These are phyloP conservation scores for Ehretia macrophylla DNA, from an alignment of 257 asterid species.

Conservation along the genomic window DNA sequence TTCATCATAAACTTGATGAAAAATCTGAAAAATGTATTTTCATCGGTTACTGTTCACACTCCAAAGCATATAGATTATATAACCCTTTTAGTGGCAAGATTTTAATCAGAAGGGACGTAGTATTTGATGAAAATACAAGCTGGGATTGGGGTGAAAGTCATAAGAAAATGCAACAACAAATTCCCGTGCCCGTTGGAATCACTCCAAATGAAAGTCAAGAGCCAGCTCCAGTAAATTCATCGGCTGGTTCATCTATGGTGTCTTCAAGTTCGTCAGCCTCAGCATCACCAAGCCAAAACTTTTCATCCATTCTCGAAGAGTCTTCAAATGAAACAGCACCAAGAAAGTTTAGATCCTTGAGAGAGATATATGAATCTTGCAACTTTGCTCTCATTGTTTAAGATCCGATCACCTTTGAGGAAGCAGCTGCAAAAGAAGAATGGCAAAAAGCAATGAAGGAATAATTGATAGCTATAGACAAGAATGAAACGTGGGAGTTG, in stretches of 20 bases:
- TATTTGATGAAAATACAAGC: neutral
- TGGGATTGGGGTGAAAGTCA: neutral
- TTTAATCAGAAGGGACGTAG: neutral
- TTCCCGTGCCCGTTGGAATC: neutral
- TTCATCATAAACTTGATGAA: neutral
- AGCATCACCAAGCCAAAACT: too few species aligned
- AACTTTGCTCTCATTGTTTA: too few species aligned
- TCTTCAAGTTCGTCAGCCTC: too few species aligned
- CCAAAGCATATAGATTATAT: conserved; percentile 12
- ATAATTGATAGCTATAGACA: neutral
- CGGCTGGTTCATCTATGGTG: too few species aligned
- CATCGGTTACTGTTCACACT: neutral
- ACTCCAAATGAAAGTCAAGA: neutral
- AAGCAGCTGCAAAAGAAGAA: neutral
- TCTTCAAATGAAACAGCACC: neutral
- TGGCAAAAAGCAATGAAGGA: conserved; percentile 4
- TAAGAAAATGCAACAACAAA: neutral
- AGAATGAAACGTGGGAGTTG: neutral
- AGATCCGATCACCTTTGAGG: neutral
- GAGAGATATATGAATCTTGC: neutral
- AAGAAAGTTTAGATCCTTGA: too few species aligned
- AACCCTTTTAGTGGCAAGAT: neutral
- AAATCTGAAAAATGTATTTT: neutral
- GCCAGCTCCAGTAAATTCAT: neutral
- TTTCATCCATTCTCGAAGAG: neutral